A percentile compares a stretch with the other conserved stretches of the same genome.
These are phyloP conservation scores for Sapria himalayana DNA, from an alignment of 345 rosid species.

Conservation along the genomic window DNA sequence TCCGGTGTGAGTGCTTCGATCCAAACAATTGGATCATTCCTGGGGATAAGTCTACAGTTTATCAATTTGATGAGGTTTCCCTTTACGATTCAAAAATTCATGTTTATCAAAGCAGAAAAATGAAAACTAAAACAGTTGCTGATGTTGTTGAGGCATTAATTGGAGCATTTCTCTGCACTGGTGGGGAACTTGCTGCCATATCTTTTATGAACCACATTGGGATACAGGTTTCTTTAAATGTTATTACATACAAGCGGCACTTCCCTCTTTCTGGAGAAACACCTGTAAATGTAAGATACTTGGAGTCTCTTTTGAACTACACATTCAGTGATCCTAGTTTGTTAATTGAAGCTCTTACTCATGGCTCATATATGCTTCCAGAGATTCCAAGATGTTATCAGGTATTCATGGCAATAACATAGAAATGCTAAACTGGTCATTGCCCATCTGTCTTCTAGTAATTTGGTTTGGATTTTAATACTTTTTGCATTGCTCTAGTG, in stretches of 20 bases:
- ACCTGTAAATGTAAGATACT: slow-evolving; percentile 19
- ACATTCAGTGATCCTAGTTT: slow-evolving; percentile 38
- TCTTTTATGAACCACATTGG: slow-evolving; percentile 55
- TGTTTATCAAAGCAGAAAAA: slow-evolving; percentile 17
- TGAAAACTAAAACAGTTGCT: slow-evolving; percentile 48
- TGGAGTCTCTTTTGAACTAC: slow-evolving; percentile 43
- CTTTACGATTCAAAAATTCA: slow-evolving; percentile 25
- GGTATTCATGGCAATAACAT: slow-evolving; percentile 19
- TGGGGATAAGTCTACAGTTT: slow-evolving; percentile 22
- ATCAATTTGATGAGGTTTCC: slow-evolving; percentile 14
- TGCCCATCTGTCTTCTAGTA: no score
- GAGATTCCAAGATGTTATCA: slow-evolving; percentile 82
- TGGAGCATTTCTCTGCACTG: slow-evolving; percentile 59
- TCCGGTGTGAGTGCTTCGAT: slow-evolving; percentile 48
- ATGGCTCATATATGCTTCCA: slow-evolving; percentile 81
- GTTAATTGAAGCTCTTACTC: slow-evolving; percentile 78
- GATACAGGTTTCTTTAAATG: slow-evolving; percentile 25
- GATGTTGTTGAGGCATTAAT: slow-evolving; percentile 78
- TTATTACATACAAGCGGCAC: slow-evolving; percentile 16
- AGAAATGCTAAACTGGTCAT: no score
- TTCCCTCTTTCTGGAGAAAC: slow-evolving; percentile 15
- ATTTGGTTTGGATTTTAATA: no score
- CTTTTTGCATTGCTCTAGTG: no score
- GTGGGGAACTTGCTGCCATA: slow-evolving; percentile 48
- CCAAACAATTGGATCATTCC: slow-evolving; percentile 63